Percentiles rank a stretch among this genome's conserved stretches.
These are phyloP conservation scores for Plantago lanceolata DNA, from an alignment of 305 asterid species.

Conservation along the genomic window DNA sequence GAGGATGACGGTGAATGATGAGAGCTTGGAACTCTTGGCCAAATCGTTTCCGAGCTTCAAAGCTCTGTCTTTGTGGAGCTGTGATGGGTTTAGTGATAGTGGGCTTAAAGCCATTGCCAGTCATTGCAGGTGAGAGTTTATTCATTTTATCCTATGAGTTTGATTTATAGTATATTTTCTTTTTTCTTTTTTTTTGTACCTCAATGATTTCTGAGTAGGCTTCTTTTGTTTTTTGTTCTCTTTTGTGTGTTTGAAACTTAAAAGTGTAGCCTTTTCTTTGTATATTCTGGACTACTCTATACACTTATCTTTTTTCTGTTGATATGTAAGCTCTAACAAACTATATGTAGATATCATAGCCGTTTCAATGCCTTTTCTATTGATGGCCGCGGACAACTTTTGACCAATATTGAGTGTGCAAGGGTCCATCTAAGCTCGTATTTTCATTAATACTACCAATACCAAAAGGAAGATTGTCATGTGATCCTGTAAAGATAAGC, in stretches of 20 bases:
- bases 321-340: too few species aligned
- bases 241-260: neutral
- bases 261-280: neutral
- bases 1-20: slow-evolving; percentile 69
- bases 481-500: too few species aligned
- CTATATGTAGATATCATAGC: too few species aligned
- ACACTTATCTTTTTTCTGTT: too few species aligned
- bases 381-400: too few species aligned
- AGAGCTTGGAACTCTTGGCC: slow-evolving; percentile 78
- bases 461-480: too few species aligned
- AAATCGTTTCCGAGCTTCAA: slow-evolving; percentile 60
- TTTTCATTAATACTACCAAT: too few species aligned
- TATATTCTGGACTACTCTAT: too few species aligned
- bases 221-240: neutral
- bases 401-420: too few species aligned
- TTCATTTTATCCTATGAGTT: slow-evolving; percentile 5
- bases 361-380: too few species aligned
- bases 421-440: too few species aligned
- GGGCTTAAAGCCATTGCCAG: slow-evolving; percentile 68
- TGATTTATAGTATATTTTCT: neutral
- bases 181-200: neutral
- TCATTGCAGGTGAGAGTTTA: slow-evolving; percentile 55
- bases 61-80: slow-evolving; percentile 60
- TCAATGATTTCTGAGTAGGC: slow-evolving; percentile 14
- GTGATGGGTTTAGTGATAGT: slow-evolving; percentile 70